phyloP scores from a whole-genome alignment of 2,329 filamentous ascomycete species.

The Pseudomassariella vexata region DNA sequence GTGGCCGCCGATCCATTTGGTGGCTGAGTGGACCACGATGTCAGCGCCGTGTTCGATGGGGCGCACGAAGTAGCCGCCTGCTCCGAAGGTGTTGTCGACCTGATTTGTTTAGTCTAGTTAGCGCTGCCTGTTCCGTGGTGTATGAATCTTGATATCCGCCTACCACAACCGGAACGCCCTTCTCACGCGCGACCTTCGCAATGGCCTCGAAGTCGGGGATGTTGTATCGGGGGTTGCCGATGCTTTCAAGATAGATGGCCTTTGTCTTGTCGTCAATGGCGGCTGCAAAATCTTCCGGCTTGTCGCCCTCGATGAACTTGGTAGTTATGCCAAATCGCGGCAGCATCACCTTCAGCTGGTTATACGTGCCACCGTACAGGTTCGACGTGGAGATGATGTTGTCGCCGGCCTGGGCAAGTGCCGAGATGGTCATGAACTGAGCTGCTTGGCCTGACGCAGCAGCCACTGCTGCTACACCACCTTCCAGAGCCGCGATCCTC shows the following conservation, averaged over 20 bases:
- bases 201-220: slow-evolving; percentile 87
- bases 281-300: slow-evolving; percentile 69
- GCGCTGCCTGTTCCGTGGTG: slow-evolving; percentile 3
- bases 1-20: slow-evolving; percentile 96
- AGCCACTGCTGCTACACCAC: slow-evolving; percentile 80
- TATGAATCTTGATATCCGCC: slow-evolving; percentile 16
- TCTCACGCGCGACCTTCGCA: slow-evolving; percentile 67
- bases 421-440: slow-evolving; percentile 82
- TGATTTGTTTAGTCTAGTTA: slow-evolving; percentile 23
- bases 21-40: slow-evolving; percentile 90
- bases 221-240: slow-evolving; percentile 92
- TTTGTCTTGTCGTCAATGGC: slow-evolving; percentile 92
- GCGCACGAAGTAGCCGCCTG: slow-evolving; percentile 80
- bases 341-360: slow-evolving; percentile 90
- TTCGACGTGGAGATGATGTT: slow-evolving; percentile 91
- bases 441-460: slow-evolving; percentile 83
- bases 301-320: slow-evolving; percentile 82
- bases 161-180: slow-evolving; percentile 61
- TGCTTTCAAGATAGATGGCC: slow-evolving; percentile 85
- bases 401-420: slow-evolving; percentile 82
- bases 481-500: slow-evolving; percentile 90
- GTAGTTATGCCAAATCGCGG: slow-evolving; percentile 81
- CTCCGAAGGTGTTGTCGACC: slow-evolving; percentile 94
- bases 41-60: slow-evolving; percentile 89
- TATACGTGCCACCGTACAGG: slow-evolving; percentile 93